Evolutionary conservation across 2,329 filamentous ascomycete species (phyloP).

Genomic region (Huntiella savannae): DNA sequence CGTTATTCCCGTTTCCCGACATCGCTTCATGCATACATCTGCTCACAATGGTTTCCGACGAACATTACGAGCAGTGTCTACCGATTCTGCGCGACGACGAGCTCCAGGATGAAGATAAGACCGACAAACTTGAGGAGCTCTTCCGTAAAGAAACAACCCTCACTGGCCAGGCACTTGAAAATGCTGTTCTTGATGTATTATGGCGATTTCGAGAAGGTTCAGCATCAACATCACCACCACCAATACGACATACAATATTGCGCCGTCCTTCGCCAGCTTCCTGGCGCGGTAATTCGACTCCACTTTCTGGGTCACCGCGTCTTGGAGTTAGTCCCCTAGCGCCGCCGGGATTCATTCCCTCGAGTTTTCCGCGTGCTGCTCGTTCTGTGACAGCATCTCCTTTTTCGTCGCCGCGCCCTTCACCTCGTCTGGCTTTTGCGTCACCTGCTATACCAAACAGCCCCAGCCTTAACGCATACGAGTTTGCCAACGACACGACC

Average conservation of each 20-base stretch:
- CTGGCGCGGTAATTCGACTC: conserved; percentile 72
- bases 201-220: conserved; percentile 64
- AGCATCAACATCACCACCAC: conserved; percentile 56
- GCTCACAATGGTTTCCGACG: conserved; percentile 67
- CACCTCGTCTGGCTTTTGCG: conserved; percentile 73
- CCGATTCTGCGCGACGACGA: conserved; percentile 66
- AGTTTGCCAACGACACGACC: conserved; percentile 68
- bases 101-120: conserved; percentile 88
- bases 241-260: conserved; percentile 73
- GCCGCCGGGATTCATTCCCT: conserved; percentile 65
- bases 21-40: conserved; percentile 3
- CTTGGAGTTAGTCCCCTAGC: conserved; percentile 66
- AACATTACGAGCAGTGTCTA: conserved; percentile 79
- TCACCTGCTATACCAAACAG: conserved; percentile 86
- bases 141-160: conserved; percentile 62
- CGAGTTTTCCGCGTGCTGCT: conserved; percentile 57
- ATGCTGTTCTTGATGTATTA: conserved; percentile 73
- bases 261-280: conserved; percentile 82
- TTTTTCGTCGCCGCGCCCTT: conserved; percentile 84
- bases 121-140: conserved; percentile 73
- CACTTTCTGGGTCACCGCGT: conserved; percentile 64
- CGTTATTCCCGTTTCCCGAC: conserved; percentile 9
- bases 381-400: conserved; percentile 67
- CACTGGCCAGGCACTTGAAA: conserved; percentile 61
- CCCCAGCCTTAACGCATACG: conserved; percentile 83